These are phyloP conservation scores for Bacidia rubella DNA, from an alignment of 495 filamentous ascomycete species.

Conservation along the genomic window DNA sequence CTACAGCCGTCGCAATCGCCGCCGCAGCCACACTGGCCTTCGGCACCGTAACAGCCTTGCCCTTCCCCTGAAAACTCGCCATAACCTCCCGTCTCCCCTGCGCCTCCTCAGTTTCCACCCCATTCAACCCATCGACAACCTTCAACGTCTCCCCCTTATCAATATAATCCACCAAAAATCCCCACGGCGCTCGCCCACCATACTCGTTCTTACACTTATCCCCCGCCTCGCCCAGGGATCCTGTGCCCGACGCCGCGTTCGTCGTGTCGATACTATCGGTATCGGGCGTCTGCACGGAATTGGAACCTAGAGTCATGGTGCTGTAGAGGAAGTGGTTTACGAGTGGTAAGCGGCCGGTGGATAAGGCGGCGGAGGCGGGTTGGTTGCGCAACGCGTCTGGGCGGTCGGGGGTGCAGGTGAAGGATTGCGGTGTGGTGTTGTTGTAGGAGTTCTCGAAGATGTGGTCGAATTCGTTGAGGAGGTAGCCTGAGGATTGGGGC, in stretches of 20 bases:
- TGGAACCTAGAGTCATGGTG: constrained; percentile 35
- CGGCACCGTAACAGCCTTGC: background rate
- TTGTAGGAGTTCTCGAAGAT: constrained; percentile 72
- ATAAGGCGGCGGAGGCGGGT: constrained; percentile 28
- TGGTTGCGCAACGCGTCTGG: constrained; percentile 33
- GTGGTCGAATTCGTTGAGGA: constrained; percentile 60
- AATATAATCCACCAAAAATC: constrained; percentile 65
- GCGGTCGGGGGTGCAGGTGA: constrained; percentile 52
- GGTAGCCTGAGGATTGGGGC: constrained; percentile 36
- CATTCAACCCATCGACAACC: constrained; percentile 51
- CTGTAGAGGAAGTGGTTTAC: constrained; percentile 65
- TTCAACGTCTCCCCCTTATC: constrained; percentile 47
- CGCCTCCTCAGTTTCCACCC: constrained; percentile 29
- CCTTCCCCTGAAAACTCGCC: too few species aligned
- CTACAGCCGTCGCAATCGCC: background rate
- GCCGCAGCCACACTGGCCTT: background rate
- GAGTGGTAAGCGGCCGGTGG: constrained; percentile 39
- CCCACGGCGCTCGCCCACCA: constrained; percentile 41
- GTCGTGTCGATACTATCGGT: constrained; percentile 42
- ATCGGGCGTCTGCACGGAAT: constrained; percentile 45
- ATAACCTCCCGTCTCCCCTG: background rate
- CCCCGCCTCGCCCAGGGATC: constrained; percentile 48
- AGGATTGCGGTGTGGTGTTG: constrained; percentile 46
- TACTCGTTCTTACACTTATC: constrained; percentile 41
- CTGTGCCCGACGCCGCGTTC: constrained; percentile 30